Conservation (phyloP, 768 basidiomycete species). For the Leccinum imitatum region DNA sequence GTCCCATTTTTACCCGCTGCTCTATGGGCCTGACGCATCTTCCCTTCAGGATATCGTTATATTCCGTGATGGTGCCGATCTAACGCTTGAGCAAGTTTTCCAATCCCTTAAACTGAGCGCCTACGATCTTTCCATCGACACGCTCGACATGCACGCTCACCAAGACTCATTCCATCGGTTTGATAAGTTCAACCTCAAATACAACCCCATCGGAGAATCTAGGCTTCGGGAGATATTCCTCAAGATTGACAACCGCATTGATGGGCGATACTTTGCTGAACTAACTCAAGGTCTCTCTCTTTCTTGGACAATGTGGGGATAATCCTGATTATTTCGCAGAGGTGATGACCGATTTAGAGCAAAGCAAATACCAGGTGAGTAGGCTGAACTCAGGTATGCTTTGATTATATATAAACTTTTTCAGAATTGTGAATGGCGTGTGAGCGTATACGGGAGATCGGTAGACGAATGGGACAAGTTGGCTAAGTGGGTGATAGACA, state of each 20-base stretch:
- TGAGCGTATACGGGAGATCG: slow-evolving; percentile 90
- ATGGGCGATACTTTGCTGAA: slow-evolving; percentile 93
- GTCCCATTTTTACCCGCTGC: slow-evolving; percentile 18
- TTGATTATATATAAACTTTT: not conserved
- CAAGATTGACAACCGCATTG: slow-evolving; percentile 94
- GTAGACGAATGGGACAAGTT: slow-evolving; percentile 95
- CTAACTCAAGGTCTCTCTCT: slow-evolving; percentile 72
- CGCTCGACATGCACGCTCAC: slow-evolving; percentile 99
- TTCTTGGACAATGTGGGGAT: not conserved
- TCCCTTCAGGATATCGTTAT: slow-evolving; percentile 84
- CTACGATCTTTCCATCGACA: slow-evolving; percentile 98
- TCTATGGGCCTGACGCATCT: not conserved
- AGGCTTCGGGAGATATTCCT: slow-evolving; percentile 94
- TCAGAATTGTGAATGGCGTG: slow-evolving; percentile 94
- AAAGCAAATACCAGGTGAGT: slow-evolving; percentile 93
- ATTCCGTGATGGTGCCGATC: slow-evolving; percentile 85
- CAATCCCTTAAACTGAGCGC: slow-evolving; percentile 92
- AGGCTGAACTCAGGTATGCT: not conserved
- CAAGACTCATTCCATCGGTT: slow-evolving; percentile 98
- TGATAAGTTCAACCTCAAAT: slow-evolving; percentile 97
- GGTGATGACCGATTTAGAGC: slow-evolving; percentile 96
- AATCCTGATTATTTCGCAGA: slow-evolving; percentile 47
- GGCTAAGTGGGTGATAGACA: slow-evolving; percentile 92
- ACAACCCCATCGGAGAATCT: slow-evolving; percentile 96
- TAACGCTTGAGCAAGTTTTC: slow-evolving; percentile 94